phyloP scores from a whole-genome alignment of 2,329 filamentous ascomycete genomes.

The Capronia epimyces region DNA sequence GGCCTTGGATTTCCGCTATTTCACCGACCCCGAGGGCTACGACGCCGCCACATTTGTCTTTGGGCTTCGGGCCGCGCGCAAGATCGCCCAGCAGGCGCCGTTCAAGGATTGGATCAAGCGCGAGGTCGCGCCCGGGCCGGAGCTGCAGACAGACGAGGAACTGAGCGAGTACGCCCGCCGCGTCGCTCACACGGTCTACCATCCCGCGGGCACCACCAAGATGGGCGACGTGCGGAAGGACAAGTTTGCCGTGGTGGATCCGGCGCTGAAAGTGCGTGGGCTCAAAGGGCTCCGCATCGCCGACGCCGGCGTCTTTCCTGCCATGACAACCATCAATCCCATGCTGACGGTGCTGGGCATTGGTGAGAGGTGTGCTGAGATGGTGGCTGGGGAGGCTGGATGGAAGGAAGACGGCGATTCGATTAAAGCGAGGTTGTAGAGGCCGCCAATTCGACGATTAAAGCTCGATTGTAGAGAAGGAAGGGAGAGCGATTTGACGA shows the following conservation, averaged over 20 bases:
- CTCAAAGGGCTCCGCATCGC: constrained; percentile 71
- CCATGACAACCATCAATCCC: constrained; percentile 80
- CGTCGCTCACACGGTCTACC: constrained; percentile 83
- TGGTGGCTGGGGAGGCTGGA: constrained; percentile 69
- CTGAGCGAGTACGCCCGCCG: constrained; percentile 74
- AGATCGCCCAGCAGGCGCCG: constrained; percentile 67
- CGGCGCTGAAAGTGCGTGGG: constrained; percentile 64
- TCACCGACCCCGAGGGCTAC: constrained; percentile 79
- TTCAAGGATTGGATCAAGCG: constrained; percentile 79
- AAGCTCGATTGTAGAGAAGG: neutral
- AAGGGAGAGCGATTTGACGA: too few relatives aligned
- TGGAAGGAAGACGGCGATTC: constrained; percentile 44
- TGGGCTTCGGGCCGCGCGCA: constrained; percentile 70
- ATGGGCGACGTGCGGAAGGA: constrained; percentile 72
- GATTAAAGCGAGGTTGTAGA: constrained; percentile 5
- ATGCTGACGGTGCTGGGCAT: constrained; percentile 84
- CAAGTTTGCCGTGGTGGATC: constrained; percentile 72
- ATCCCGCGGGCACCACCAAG: constrained; percentile 82
- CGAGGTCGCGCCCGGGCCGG: constrained; percentile 72
- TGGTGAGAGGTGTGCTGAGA: constrained; percentile 76
- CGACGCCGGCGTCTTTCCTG: constrained; percentile 82
- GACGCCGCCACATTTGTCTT: constrained; percentile 75
- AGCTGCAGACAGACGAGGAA: constrained; percentile 69
- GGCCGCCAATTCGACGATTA: neutral
- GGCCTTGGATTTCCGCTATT: constrained; percentile 81